Evolutionary conservation across 768 basidiomycete species (phyloP).

Genomic region (Suillus discolor): DNA sequence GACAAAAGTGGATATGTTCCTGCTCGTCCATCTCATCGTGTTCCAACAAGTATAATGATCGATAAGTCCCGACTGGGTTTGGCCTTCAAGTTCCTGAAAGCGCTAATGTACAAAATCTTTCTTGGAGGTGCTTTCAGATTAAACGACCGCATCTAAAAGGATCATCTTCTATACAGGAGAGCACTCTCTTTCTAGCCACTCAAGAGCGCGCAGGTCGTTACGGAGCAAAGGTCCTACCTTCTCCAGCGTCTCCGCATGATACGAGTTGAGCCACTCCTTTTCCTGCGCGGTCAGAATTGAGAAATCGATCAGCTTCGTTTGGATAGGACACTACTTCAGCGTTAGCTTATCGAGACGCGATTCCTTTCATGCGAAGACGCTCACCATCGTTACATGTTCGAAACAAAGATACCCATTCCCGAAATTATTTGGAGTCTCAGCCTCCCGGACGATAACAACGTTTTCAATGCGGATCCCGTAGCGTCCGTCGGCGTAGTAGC

Average conservation of each 20-base stretch:
- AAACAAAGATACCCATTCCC: slow-evolving; percentile 84
- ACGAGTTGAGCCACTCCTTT: slow-evolving; percentile 78
- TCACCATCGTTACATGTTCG: slow-evolving; percentile 86
- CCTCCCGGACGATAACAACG: slow-evolving; percentile 76
- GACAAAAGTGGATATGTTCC: no score
- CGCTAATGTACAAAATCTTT: not conserved
- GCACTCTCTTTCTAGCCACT: slow-evolving; percentile 67
- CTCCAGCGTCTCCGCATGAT: slow-evolving; percentile 74
- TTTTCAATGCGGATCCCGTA: slow-evolving; percentile 96
- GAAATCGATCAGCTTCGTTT: slow-evolving; percentile 76
- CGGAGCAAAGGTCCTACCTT: slow-evolving; percentile 75
- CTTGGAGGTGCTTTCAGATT: not conserved
- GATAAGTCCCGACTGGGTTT: no score
- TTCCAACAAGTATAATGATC: no score
- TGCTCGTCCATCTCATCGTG: no score
- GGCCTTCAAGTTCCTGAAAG: not conserved
- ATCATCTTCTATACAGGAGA: slow-evolving; percentile 20
- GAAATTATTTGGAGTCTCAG: slow-evolving; percentile 75
- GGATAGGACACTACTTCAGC: slow-evolving; percentile 68
- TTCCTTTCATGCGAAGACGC: slow-evolving; percentile 24
- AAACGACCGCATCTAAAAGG: not conserved
- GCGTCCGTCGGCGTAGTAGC: slow-evolving; percentile 87
- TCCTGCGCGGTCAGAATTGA: slow-evolving; percentile 67
- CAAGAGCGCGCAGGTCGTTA: slow-evolving; percentile 58
- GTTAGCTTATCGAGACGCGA: slow-evolving; percentile 9